Conservation (phyloP, 495 filamentous ascomycete genomes). For the Eremomyces bilateralis region DNA sequence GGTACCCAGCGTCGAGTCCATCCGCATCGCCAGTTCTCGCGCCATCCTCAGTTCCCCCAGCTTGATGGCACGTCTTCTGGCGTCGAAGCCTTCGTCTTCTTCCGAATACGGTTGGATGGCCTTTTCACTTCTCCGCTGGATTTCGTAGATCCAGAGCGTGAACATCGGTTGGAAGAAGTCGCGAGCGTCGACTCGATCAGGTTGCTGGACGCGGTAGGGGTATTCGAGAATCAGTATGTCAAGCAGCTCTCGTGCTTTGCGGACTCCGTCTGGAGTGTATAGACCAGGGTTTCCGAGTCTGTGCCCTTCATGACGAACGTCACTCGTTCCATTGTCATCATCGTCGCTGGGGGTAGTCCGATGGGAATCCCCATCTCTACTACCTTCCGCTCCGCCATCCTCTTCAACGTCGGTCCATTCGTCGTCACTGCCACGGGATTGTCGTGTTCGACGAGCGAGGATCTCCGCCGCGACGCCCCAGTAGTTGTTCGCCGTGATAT, state of each 20-base stretch:
- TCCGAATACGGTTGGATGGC: neutral
- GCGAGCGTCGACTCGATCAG: neutral
- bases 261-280: neutral
- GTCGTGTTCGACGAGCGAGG: slow-evolving; percentile 19
- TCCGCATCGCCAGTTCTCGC: slow-evolving; percentile 33
- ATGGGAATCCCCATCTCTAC: neutral
- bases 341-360: neutral
- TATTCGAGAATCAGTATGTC: too few relatives aligned
- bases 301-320: neutral
- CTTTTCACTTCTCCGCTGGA: neutral
- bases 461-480: slow-evolving; percentile 58
- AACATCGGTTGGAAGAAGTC: neutral
- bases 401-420: neutral
- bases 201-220: neutral
- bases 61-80: too few relatives aligned
- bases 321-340: too few relatives aligned
- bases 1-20: slow-evolving; percentile 37
- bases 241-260: neutral
- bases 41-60: slow-evolving; percentile 25
- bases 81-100: slow-evolving; percentile 4
- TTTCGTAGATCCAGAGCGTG: neutral
- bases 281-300: neutral
- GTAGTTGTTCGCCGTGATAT: slow-evolving; percentile 30
- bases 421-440: neutral
- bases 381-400: neutral